Evolutionary conservation across 1,139 yeast species (phyloP).

Genomic region (Pichia sp.): DNA sequence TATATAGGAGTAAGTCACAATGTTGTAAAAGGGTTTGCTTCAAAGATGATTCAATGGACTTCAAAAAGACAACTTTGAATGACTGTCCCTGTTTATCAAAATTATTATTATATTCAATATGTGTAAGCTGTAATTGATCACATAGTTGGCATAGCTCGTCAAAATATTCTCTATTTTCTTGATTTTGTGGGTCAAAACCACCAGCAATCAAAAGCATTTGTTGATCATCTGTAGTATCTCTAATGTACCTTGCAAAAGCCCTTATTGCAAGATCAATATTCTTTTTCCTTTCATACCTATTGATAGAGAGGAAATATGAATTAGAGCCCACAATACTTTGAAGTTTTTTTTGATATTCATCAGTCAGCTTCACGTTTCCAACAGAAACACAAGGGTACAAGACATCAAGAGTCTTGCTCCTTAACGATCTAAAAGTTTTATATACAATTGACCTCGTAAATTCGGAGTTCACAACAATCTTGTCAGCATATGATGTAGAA

Average conservation of each 20-base stretch:
- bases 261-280: conserved; percentile 70
- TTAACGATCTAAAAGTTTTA: conserved; percentile 44
- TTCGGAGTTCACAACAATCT: conserved; percentile 75
- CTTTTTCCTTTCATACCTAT: conserved; percentile 84
- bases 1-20: conserved; percentile 64
- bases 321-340: conserved; percentile 30
- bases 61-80: conserved; percentile 61
- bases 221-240: conserved; percentile 17
- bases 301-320: conserved; percentile 61
- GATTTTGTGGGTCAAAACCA: conserved; percentile 77
- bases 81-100: background rate
- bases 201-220: conserved; percentile 69
- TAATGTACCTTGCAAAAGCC: conserved; percentile 30
- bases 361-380: conserved; percentile 12
- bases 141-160: conserved; percentile 50
- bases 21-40: conserved; percentile 57
- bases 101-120: conserved; percentile 10
- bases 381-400: conserved; percentile 83
- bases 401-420: conserved; percentile 48
- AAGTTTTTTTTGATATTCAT: no score
- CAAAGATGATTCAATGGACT: conserved; percentile 62
- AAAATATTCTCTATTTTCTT: conserved; percentile 71
- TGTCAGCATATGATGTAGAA: conserved; percentile 71
- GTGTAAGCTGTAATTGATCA: conserved; percentile 36
- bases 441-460: conserved; percentile 70